Percentiles rank a stretch among this genome's conserved stretches.
phyloP scores from a whole-genome alignment of 352 stramenopile species.

The Phytophthora fragariae region DNA sequence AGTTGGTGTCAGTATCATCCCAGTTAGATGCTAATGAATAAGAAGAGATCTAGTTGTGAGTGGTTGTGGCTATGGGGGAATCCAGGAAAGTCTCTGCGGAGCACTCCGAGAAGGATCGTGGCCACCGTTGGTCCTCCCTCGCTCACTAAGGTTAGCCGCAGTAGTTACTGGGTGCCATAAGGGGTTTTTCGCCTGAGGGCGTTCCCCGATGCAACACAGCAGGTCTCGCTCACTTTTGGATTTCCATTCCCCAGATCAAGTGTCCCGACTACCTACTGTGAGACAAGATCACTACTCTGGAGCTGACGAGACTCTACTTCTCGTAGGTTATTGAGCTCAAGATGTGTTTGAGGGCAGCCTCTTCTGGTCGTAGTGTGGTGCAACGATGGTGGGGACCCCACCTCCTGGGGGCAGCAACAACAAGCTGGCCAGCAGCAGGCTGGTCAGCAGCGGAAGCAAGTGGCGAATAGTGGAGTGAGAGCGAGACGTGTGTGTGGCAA shows the following conservation, averaged over 20 bases:
- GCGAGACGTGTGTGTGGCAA: neutral
- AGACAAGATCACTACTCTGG: neutral
- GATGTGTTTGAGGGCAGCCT: neutral
- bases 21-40: conserved; percentile 3
- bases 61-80: conserved; percentile 5
- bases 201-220: conserved; percentile 9
- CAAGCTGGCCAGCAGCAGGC: neutral
- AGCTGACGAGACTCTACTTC: neutral
- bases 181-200: conserved; percentile 3
- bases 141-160: conserved; percentile 1
- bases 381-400: neutral
- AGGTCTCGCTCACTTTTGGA: neutral
- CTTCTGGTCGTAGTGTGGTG: neutral
- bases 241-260: neutral
- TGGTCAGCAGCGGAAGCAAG: neutral
- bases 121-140: neutral
- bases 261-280: neutral
- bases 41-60: conserved; percentile 4
- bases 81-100: conserved; percentile 5
- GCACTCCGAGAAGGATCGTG: neutral
- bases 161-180: neutral
- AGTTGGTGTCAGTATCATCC: neutral
- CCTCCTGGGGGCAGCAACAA: neutral
- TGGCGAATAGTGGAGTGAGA: neutral
- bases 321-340: neutral